Evolutionary conservation across 2,329 filamentous ascomycete genomes (phyloP).

Genomic region (Aureobasidium subglaciale): DNA sequence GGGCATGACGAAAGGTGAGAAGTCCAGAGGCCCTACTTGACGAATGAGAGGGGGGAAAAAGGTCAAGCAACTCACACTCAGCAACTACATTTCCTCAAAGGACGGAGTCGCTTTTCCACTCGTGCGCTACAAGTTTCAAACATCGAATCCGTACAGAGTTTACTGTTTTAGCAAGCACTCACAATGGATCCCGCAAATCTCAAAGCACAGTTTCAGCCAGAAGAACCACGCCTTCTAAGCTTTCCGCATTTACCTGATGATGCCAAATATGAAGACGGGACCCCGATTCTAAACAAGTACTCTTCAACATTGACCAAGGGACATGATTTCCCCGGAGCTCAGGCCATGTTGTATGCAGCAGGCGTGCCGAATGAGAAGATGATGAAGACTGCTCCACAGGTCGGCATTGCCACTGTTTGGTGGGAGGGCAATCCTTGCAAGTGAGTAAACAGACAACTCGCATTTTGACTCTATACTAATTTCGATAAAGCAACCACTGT

Average conservation of each 20-base stretch:
- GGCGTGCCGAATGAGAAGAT: conserved; percentile 74
- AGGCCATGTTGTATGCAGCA: conserved; percentile 93
- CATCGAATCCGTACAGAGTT: neutral
- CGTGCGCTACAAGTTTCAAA: neutral
- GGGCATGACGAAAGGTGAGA: conserved; percentile 10
- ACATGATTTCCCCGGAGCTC: conserved; percentile 87
- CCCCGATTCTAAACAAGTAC: conserved; percentile 72
- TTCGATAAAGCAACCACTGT: conserved; percentile 43
- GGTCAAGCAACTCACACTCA: neutral
- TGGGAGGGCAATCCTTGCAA: conserved; percentile 98
- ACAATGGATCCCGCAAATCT: conserved; percentile 31
- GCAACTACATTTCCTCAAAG: neutral
- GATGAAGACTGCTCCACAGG: conserved; percentile 86
- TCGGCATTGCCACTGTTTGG: conserved; percentile 88
- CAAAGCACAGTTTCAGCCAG: conserved; percentile 31
- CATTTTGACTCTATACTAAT: neutral
- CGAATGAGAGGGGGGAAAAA: conserved; percentile 5
- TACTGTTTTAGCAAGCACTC: neutral
- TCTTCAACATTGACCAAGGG: conserved; percentile 73
- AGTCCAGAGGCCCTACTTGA: conserved; percentile 6
- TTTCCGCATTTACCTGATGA: conserved; percentile 50
- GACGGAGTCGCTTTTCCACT: neutral
- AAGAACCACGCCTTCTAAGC: conserved; percentile 47
- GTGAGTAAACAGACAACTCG: conserved; percentile 41
- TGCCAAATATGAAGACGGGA: conserved; percentile 43